Base-by-base conservation (phyloP, 495 filamentous ascomycete genomes). In the Aspergillus ellipticus region DNA sequence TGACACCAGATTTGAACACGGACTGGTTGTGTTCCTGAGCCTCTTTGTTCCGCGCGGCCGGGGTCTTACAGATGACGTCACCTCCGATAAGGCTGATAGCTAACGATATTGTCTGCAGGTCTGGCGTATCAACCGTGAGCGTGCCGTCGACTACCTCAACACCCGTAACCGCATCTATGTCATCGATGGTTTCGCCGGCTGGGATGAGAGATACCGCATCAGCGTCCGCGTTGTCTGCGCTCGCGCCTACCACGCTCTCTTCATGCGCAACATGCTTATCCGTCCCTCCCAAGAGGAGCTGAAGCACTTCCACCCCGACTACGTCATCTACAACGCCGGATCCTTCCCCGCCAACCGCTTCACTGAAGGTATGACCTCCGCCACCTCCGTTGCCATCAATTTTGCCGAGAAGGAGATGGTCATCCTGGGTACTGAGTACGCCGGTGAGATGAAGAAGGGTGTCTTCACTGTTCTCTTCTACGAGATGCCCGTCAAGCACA, bases 201-300 rank as follows among this genome's bases (percentile, higher is more conserved):
- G 94, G 94, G 94, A 98, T 64, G 88, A 95, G 82, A 91, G 93
- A 68, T 98, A 98, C 82, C 83, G 92, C 56, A 97, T 98, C 79
- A 89, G 85, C 65, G 94, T 98, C 66, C 95, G 94, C 62, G 93
- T 98, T 58, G 90, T 98, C 70, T 98, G 94, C 77, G 94, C 94
- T 59, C 89, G 94, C 71, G 94, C 94, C 75, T 98, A 98, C 82
- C 94, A 98, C 82, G 94, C 94, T 60, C 84, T 98, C 56, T 98
- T 98, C 89, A 98, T 98, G 94, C 90, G 95, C 65, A 98, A 98
- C 82, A 98, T 98, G 94, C 89, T 98, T 69, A 98, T 98, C 80
- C 88, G 94, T 68, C 94, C 94, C 54, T 77, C 83, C 42, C 81
- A 80, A 50, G 89, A 93, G 74, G 92, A 97, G 82, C 85, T 98